A percentile compares a stretch with the other conserved stretches of the same genome.
phyloP scores from a whole-genome alignment of 176 grass and related monocot genomes.

The Miscanthus lutarioriparius region DNA sequence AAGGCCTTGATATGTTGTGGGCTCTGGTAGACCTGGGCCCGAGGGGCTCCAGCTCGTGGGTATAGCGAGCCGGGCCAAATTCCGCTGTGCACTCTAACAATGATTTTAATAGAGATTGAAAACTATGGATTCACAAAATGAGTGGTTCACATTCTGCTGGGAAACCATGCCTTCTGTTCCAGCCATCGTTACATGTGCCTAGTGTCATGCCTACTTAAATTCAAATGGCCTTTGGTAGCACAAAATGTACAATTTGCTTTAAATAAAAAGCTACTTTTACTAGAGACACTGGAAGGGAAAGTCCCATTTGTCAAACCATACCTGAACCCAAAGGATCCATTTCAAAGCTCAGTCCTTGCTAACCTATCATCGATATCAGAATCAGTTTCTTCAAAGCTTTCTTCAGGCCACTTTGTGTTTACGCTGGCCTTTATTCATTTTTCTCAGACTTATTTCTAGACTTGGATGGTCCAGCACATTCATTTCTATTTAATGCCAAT shows the following conservation, averaged over 20 bases:
- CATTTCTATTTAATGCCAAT: background rate
- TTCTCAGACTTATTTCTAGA: background rate
- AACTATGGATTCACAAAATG: background rate
- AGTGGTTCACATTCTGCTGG: background rate
- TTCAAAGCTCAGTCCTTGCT: background rate
- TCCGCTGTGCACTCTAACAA: no score
- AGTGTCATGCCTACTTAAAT: background rate
- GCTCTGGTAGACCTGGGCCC: no score
- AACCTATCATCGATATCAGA: background rate
- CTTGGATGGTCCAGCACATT: conserved; percentile 9
- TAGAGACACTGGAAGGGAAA: background rate
- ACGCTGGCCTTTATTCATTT: background rate
- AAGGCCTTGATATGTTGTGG: no score
- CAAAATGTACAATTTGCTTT: background rate
- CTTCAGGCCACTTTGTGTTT: background rate
- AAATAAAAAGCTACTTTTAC: background rate
- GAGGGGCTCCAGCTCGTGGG: no score
- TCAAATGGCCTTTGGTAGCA: background rate
- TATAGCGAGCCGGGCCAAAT: no score
- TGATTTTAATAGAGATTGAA: background rate
- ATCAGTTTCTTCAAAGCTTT: background rate
- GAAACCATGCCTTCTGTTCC: background rate
- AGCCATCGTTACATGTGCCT: conserved; percentile 15
- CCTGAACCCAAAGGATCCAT: background rate
- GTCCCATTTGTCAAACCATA: background rate